Conservation (phyloP, 2,329 filamentous ascomycete species). For the Fusarium buxicola region DNA sequence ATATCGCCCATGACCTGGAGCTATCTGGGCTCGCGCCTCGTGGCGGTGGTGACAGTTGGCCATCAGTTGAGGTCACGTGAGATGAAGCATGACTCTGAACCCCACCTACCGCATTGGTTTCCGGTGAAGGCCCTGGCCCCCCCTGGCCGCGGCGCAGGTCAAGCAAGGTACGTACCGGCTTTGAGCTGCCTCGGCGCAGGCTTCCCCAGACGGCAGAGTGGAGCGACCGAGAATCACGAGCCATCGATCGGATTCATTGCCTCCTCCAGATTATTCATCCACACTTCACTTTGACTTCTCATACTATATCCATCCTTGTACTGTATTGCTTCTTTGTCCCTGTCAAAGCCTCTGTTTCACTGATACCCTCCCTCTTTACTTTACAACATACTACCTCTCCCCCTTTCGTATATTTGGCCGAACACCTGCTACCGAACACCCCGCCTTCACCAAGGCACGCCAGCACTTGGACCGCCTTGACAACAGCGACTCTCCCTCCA, state of each 20-base stretch:
- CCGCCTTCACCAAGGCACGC: slow-evolving; percentile 35
- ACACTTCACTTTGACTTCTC: slow-evolving; percentile 5
- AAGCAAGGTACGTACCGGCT: slow-evolving; percentile 30
- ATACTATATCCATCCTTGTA: background rate
- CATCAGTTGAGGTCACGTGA: slow-evolving; percentile 40
- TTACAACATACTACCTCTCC: slow-evolving; percentile 1
- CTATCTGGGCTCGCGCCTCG: slow-evolving; percentile 34
- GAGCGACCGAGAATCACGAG: slow-evolving; percentile 39
- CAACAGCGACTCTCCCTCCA: slow-evolving; percentile 1
- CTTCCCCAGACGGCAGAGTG: slow-evolving; percentile 43
- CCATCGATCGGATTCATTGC: slow-evolving; percentile 32
- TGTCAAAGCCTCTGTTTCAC: background rate
- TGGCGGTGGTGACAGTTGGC: slow-evolving; percentile 48
- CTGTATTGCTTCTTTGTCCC: background rate
- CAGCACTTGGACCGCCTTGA: slow-evolving; percentile 14
- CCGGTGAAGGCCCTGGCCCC: slow-evolving; percentile 11
- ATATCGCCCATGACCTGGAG: slow-evolving; percentile 45
- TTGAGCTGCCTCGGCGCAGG: slow-evolving; percentile 37
- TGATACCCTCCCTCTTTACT: background rate
- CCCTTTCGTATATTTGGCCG: background rate
- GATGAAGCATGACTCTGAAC: slow-evolving; percentile 21
- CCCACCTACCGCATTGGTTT: slow-evolving; percentile 42
- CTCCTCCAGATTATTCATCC: slow-evolving; percentile 34
- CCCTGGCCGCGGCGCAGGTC: background rate
- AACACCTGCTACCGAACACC: slow-evolving; percentile 11